Evolutionary conservation across 805 yeast genomes (phyloP).

Genomic region (Wickerhamomyces strasburgensis): DNA sequence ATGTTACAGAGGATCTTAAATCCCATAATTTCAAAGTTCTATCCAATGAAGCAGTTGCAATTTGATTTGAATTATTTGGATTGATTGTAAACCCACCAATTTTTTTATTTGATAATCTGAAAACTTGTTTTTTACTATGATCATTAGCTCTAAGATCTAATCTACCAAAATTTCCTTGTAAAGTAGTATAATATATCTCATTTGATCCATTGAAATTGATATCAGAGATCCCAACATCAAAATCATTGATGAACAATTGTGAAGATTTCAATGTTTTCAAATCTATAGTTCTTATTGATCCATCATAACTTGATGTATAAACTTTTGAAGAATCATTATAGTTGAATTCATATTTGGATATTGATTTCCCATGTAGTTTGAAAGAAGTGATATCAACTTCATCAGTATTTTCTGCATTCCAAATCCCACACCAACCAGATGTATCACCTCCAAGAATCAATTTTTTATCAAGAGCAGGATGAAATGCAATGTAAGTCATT

Average conservation of each 20-base stretch:
- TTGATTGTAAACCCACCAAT: constrained; percentile 85
- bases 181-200: constrained; percentile 65
- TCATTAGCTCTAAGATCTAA: constrained; percentile 58
- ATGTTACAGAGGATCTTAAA: constrained; percentile 46
- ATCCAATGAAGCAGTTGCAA: constrained; percentile 88
- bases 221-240: constrained; percentile 69
- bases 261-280: constrained; percentile 52
- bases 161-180: constrained; percentile 74
- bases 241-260: constrained; percentile 57
- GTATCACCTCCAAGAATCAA: constrained; percentile 85
- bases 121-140: constrained; percentile 25
- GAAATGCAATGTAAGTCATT: constrained; percentile 69
- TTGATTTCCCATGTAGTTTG: constrained; percentile 70
- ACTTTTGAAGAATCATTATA: constrained; percentile 47
- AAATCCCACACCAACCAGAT: constrained; percentile 78
- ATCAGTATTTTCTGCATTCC: constrained; percentile 57
- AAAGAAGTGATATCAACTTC: constrained; percentile 54
- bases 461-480: constrained; percentile 61
- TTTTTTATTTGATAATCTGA: constrained; percentile 77
- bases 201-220: constrained; percentile 54
- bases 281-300: constrained; percentile 73
- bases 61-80: constrained; percentile 57
- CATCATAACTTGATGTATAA: constrained; percentile 79
- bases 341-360: constrained; percentile 58
- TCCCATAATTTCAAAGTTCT: constrained; percentile 87